Conservation (phyloP, 2,329 filamentous ascomycete genomes). For the Fusarium sp. region DNA sequence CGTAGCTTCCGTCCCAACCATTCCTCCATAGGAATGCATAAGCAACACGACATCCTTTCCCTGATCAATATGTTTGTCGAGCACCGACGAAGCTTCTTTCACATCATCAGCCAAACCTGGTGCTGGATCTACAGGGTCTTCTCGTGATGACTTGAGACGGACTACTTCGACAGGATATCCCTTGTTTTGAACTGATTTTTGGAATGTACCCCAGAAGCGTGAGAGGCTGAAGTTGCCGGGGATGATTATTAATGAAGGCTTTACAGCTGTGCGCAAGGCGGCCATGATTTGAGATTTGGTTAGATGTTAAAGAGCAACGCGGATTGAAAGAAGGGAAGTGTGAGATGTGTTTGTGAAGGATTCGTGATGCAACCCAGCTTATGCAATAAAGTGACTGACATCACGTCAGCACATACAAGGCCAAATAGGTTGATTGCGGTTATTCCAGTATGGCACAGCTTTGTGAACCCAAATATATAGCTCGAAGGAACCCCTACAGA, state of each 20-base stretch:
- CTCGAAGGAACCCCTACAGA: too few relatives aligned
- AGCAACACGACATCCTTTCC: constrained; percentile 5
- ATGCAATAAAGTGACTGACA: neutral
- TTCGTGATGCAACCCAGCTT: neutral
- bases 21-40: constrained; percentile 25
- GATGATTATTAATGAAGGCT: neutral
- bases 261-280: neutral
- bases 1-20: constrained; percentile 16
- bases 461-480: too few relatives aligned
- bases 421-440: accelerated
- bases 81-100: neutral
- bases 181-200: neutral
- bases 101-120: constrained; percentile 18
- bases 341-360: neutral
- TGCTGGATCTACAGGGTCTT: constrained; percentile 2
- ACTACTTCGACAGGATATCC: constrained; percentile 2
- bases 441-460: too few relatives aligned
- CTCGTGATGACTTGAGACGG: neutral
- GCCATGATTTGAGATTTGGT: neutral
- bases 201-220: constrained; percentile 9
- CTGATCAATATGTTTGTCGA: neutral
- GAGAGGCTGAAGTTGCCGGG: constrained; percentile 19
- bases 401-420: neutral
- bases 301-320: accelerated
- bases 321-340: neutral